Base-by-base conservation (phyloP, 139 green algal genomes). In the Desmodesmus armatus region DNA sequence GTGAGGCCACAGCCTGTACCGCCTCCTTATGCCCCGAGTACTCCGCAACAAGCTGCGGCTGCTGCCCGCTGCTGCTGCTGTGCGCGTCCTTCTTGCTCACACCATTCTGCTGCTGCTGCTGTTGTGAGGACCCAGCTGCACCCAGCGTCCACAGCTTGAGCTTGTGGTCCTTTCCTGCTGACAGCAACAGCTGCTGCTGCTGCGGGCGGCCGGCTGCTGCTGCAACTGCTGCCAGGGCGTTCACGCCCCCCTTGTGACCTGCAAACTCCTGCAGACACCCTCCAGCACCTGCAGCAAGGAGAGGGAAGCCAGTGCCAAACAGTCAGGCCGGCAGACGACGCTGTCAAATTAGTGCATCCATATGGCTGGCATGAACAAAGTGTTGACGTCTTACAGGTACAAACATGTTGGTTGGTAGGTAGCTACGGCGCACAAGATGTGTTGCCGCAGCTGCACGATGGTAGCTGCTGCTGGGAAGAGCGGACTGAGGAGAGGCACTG, bases 11-110 rank as follows among this genome's bases (percentile, higher is more conserved):
- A 1, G 40, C 55, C 72, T 94, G 87, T 43, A 97, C 91, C 1
- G 86, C 62, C 67, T 96, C 94, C 6, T 58, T 88, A 79, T 98
- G 94, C 0, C 93, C 93, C 31, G 71, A 51, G 67, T 88, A 95
- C 23, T 78, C 70, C 87, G 88, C 49, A 92, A 31, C 49, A 90
- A 73, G 43, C n/a, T 80, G 40, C 17, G 75, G 25, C 70, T 31
- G 31, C 27, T 13, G 19, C 17, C 60, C 37, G 60, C 60, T 84
- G 77, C 77, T 74, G 37, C 37, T 74, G 77, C 77, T 84, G 55
- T 63, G 60, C 21, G 7, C 6, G 60, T 21, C 37, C n/a, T 19
- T 69, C 9, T 37, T 69, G 29, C n/a, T 75, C 23, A 31, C 58
- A 47, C 35, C 49, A 60, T 71, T 23, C 27, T 58, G 35, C 29